Evolutionary conservation across 768 basidiomycete genomes (phyloP).

Genomic region (Mycena venus): DNA sequence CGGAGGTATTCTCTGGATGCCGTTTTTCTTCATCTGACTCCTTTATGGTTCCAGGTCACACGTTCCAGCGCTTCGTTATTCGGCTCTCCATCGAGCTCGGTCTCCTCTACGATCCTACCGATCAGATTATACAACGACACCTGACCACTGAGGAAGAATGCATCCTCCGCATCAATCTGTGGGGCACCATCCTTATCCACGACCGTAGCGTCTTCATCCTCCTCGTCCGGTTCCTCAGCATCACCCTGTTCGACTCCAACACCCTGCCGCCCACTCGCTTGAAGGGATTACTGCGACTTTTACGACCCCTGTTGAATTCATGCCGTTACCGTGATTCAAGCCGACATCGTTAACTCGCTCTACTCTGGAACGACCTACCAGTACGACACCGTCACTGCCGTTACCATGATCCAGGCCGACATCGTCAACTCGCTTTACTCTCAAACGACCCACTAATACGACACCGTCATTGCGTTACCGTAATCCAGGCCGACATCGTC

Average conservation of each 20-base stretch:
- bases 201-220: constrained; percentile 91
- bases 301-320: constrained; percentile 87
- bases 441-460: too few species aligned
- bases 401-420: too few species aligned
- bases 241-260: constrained; percentile 86
- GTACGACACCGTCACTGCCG: too few species aligned
- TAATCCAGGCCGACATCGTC: too few species aligned
- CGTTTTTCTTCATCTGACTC: constrained; percentile 22
- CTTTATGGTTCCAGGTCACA: constrained; percentile 82
- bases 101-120: constrained; percentile 86
- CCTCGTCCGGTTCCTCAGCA: constrained; percentile 87
- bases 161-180: constrained; percentile 83
- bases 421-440: too few species aligned
- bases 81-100: constrained; percentile 88
- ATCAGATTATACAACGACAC: constrained; percentile 51
- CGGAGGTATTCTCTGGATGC: constrained; percentile 60
- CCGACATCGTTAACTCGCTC: constrained; percentile 89
- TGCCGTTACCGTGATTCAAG: constrained; percentile 86
- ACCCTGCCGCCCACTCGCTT: constrained; percentile 77
- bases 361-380: too few species aligned
- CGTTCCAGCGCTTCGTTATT: constrained; percentile 89
- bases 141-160: constrained; percentile 83
- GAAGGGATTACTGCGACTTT: constrained; percentile 61
- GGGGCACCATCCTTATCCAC: constrained; percentile 88
- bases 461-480: too few species aligned